Percentiles rank a stretch among this genome's conserved stretches.
These are phyloP conservation scores for Synchytrium microbalum DNA, from an alignment of 371 early-diverging fungal genomes.

Conservation along the genomic window DNA sequence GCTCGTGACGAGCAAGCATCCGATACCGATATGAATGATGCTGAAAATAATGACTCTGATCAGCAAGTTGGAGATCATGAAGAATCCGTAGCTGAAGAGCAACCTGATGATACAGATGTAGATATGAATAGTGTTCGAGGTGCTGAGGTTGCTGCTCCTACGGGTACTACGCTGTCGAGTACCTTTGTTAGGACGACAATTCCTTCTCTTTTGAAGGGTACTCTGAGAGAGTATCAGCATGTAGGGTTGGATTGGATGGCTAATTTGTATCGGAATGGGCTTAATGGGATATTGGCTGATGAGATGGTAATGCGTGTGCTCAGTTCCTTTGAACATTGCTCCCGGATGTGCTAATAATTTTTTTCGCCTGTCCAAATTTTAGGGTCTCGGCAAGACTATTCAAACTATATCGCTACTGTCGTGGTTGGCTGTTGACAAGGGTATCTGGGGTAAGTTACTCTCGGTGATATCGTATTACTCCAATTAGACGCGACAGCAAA, in stretches of 20 bases:
- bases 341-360: neutral
- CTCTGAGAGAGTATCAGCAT: constrained; percentile 86
- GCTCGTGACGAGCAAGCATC: constrained; percentile 18
- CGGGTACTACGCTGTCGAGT: constrained; percentile 6
- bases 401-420: constrained; percentile 38
- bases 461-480: neutral
- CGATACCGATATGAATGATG: constrained; percentile 37
- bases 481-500: no score
- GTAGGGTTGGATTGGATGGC: constrained; percentile 97
- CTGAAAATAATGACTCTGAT: constrained; percentile 30
- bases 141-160: constrained; percentile 18
- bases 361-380: constrained; percentile 4
- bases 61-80: neutral
- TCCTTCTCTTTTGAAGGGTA: constrained; percentile 12
- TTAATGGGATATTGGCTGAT: constrained; percentile 96
- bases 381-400: constrained; percentile 26
- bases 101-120: neutral
- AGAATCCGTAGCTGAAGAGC: neutral
- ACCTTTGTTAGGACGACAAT: neutral
- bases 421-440: constrained; percentile 61
- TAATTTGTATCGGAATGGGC: constrained; percentile 87
- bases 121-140: neutral
- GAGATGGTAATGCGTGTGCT: constrained; percentile 73
- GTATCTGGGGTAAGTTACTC: constrained; percentile 48
- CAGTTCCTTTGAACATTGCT: constrained; percentile 1